phyloP scores from a whole-genome alignment of 768 basidiomycete species.

The Boletus tylopilopsis region DNA sequence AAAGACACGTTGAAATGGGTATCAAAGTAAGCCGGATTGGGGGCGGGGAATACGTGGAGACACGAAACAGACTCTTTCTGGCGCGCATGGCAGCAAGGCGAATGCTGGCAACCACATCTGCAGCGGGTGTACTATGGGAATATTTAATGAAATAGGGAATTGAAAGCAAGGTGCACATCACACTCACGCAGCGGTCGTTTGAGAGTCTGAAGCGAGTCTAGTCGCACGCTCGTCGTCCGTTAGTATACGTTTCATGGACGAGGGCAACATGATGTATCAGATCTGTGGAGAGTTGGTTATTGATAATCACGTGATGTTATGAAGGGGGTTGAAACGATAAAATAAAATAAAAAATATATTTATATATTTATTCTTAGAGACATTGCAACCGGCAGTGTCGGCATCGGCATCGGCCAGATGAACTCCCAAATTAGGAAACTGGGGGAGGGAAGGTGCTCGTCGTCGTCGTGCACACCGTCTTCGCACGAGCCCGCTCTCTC shows the following conservation, averaged over 20 bases:
- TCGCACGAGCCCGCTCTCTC: slow-evolving; percentile 24
- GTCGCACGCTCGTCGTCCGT: slow-evolving; percentile 31
- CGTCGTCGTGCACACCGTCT: slow-evolving; percentile 11
- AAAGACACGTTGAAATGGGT: slow-evolving; percentile 22
- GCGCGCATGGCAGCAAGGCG: slow-evolving; percentile 56
- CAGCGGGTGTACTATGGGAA: slow-evolving; percentile 35
- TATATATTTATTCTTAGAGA: background rate
- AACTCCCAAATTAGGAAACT: slow-evolving; percentile 10
- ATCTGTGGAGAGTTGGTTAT: background rate
- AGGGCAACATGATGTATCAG: slow-evolving; percentile 14
- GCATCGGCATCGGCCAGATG: slow-evolving; percentile 5
- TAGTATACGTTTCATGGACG: slow-evolving; percentile 34
- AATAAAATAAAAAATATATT: background rate
- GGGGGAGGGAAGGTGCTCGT: slow-evolving; percentile 2
- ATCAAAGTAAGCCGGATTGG: slow-evolving; percentile 26
- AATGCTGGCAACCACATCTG: slow-evolving; percentile 52
- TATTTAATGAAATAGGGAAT: slow-evolving; percentile 10
- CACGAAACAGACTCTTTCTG: slow-evolving; percentile 50
- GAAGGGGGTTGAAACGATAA: no score
- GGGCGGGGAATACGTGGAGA: slow-evolving; percentile 15
- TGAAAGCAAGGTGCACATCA: slow-evolving; percentile 8
- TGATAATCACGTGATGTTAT: slow-evolving; percentile 6
- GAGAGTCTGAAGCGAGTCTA: slow-evolving; percentile 20
- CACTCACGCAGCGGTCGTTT: slow-evolving; percentile 27
- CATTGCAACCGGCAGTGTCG: slow-evolving; percentile 9